These are phyloP conservation scores for Linnemannia zychae DNA, from an alignment of 192 early-diverging fungal genomes.

Conservation along the genomic window DNA sequence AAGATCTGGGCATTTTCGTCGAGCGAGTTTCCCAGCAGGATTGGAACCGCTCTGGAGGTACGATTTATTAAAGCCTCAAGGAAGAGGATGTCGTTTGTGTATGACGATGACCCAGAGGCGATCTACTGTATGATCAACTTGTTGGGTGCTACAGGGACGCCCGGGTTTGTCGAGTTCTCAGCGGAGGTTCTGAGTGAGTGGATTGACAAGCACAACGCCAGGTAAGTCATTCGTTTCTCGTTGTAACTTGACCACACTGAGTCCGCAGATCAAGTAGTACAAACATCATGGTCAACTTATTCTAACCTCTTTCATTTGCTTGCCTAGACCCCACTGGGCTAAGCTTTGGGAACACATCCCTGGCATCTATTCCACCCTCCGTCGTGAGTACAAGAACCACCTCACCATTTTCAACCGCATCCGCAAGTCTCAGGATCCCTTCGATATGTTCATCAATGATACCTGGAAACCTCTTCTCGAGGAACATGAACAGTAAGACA, in stretches of 20 bases:
- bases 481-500: neutral
- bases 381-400: slow-evolving; percentile 17
- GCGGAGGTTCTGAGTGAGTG: neutral
- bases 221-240: slow-evolving; percentile 10
- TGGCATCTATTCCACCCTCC: slow-evolving; percentile 3
- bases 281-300: neutral
- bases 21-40: slow-evolving; percentile 8
- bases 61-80: slow-evolving; percentile 41
- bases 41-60: slow-evolving; percentile 24
- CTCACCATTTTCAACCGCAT: slow-evolving; percentile 33
- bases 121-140: slow-evolving; percentile 38
- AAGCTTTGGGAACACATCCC: slow-evolving; percentile 47
- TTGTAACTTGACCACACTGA: neutral
- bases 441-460: slow-evolving; percentile 54
- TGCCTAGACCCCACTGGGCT: slow-evolving; percentile 47
- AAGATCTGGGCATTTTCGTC: slow-evolving; percentile 39
- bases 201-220: slow-evolving; percentile 36
- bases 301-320: neutral
- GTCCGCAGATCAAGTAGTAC: neutral
- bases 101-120: slow-evolving; percentile 35
- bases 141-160: slow-evolving; percentile 16
- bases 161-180: slow-evolving; percentile 38
- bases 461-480: slow-evolving; percentile 23
- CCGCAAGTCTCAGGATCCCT: slow-evolving; percentile 48
- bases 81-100: slow-evolving; percentile 37